Evolutionary conservation across 306 rosid species (phyloP), one percentile per base, ranked within the genome.

Genomic region (Psophocarpus tetragonolobus): DNA sequence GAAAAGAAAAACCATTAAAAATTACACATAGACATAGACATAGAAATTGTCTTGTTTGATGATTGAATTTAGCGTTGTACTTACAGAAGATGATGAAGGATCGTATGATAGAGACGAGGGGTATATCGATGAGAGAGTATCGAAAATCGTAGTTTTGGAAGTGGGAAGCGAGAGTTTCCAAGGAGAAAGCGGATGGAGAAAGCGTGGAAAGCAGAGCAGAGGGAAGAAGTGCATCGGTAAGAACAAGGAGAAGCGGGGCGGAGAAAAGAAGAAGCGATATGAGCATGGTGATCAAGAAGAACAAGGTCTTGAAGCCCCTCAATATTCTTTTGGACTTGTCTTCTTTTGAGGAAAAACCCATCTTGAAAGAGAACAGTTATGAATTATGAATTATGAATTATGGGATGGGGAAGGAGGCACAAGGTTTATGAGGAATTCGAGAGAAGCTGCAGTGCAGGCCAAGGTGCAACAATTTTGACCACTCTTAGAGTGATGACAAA

Each of bases 11-110:
- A n/a, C n/a, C n/a, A n/a, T n/a, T n/a, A n/a, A n/a, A n/a, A n/a
- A n/a, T n/a, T n/a, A n/a, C n/a, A n/a, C n/a, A n/a, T n/a, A n/a
- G n/a, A n/a, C n/a, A n/a, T n/a, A n/a, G n/a, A n/a, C n/a, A n/a
- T n/a, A n/a, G n/a, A n/a, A n/a, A n/a, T n/a, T n/a, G n/a, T n/a
- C n/a, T n/a, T n/a, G n/a, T n/a, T n/a, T n/a, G n/a, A n/a, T n/a
- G n/a, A n/a, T n/a, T n/a, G n/a, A n/a, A n/a, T n/a, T n/a, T n/a
- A n/a, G n/a, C n/a, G n/a, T n/a, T 14, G 20, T 18, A 84, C 99
- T 90, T 81, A 96, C 99, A 93, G 83, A 96, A 75, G 48, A 96
- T 96, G 84, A 96, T 82, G 73, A 91, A 74, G 63, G 98, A 96
- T 84, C 99, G 67, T 1, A 88, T 21, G 4, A 91, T 78, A 30